A percentile compares a stretch with the other conserved stretches of the same genome.
Conservation (phyloP, 2,329 filamentous ascomycete species). For the Beauveria brongniartii region DNA sequence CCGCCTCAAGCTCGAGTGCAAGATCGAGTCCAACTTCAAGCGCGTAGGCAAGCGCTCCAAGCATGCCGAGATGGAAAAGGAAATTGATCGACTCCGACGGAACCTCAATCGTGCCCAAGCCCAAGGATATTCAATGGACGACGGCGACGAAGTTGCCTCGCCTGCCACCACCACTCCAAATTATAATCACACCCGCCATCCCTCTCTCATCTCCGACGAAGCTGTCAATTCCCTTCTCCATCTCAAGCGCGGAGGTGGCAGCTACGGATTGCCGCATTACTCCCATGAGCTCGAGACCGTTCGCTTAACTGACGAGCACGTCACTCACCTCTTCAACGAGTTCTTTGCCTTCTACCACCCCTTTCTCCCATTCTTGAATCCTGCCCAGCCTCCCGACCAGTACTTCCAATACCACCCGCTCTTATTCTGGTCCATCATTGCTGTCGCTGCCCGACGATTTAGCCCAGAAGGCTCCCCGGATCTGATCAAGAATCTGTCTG, state of each 20-base stretch:
- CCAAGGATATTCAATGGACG: slow-evolving; percentile 47
- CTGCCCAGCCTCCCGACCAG: slow-evolving; percentile 57
- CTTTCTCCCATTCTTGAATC: slow-evolving; percentile 68
- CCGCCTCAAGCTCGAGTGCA: slow-evolving; percentile 73
- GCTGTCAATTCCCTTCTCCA: slow-evolving; percentile 59
- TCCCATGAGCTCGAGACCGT: slow-evolving; percentile 56
- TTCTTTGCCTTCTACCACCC: slow-evolving; percentile 72
- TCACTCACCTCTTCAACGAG: slow-evolving; percentile 59
- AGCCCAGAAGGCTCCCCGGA: slow-evolving; percentile 45
- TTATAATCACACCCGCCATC: slow-evolving; percentile 53
- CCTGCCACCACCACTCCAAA: slow-evolving; percentile 45
- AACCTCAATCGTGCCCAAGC: slow-evolving; percentile 51
- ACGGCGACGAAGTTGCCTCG: slow-evolving; percentile 52
- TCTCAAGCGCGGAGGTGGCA: slow-evolving; percentile 53
- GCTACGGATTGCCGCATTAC: slow-evolving; percentile 51
- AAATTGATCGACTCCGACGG: slow-evolving; percentile 62
- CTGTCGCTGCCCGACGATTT: slow-evolving; percentile 67
- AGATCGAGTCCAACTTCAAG: slow-evolving; percentile 84
- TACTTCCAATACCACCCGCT: slow-evolving; percentile 72
- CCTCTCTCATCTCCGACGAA: slow-evolving; percentile 59
- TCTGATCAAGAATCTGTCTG: slow-evolving; percentile 60
- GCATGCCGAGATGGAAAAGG: slow-evolving; percentile 80
- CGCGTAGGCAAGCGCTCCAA: slow-evolving; percentile 73
- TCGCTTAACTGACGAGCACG: slow-evolving; percentile 55
- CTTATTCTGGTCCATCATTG: slow-evolving; percentile 78